Percentiles rank a stretch among this genome's conserved stretches.
Conservation (phyloP, 2,329 filamentous ascomycete species). For the Pseudogymnoascus sp. region DNA sequence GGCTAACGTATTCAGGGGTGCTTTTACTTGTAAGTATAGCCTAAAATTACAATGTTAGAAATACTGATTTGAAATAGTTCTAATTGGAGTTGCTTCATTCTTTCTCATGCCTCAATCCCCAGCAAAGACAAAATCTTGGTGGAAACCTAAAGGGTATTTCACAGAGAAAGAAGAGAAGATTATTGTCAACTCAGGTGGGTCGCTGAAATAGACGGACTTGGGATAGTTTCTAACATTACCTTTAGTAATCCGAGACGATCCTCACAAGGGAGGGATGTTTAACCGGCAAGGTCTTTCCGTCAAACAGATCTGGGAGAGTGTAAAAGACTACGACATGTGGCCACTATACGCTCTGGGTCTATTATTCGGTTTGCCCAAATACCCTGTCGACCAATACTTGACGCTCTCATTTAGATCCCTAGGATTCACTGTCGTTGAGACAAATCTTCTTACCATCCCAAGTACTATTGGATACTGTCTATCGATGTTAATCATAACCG, state of each 20-base stretch:
- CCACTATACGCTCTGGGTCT: slow-evolving; percentile 36
- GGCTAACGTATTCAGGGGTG: neutral
- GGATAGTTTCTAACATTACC: neutral
- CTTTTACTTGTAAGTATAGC: neutral
- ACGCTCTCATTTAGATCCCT: slow-evolving; percentile 20
- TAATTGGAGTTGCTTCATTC: slow-evolving; percentile 13
- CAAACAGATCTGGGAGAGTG: slow-evolving; percentile 35
- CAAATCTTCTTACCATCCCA: slow-evolving; percentile 39
- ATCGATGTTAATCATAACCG: slow-evolving; percentile 37
- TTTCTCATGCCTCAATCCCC: slow-evolving; percentile 15
- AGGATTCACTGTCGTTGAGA: slow-evolving; percentile 31
- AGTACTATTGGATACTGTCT: slow-evolving; percentile 31
- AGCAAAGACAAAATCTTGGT: slow-evolving; percentile 36
- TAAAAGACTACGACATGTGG: slow-evolving; percentile 47
- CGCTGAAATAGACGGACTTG: neutral
- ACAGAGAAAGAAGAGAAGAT: slow-evolving; percentile 55
- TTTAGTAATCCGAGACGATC: slow-evolving; percentile 46
- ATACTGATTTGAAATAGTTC: neutral
- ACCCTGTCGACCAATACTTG: slow-evolving; percentile 17
- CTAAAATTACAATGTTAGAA: neutral
- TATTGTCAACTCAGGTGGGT: slow-evolving; percentile 42
- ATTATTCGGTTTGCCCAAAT: slow-evolving; percentile 18
- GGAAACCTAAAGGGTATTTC: slow-evolving; percentile 54
- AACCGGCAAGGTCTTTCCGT: slow-evolving; percentile 41
- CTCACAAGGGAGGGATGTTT: slow-evolving; percentile 38